Conservation (phyloP, 129 eudicot genomes). For the Helichrysum umbraculigerum region DNA sequence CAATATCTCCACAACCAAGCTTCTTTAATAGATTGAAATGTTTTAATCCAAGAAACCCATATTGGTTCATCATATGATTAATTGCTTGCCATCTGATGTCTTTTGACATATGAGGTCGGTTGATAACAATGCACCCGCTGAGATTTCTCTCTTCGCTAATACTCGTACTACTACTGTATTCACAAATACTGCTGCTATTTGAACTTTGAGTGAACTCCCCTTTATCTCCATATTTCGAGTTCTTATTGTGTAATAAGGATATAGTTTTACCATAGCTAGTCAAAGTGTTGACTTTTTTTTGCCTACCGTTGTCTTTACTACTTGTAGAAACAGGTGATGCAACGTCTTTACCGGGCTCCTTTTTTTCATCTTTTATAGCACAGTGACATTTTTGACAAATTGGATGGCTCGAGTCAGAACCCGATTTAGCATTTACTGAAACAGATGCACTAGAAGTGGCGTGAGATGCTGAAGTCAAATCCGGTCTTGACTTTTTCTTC, state of each 20-base stretch:
- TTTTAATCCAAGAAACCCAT: conserved; percentile 73
- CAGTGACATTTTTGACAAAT: conserved; percentile 89
- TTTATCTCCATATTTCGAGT: conserved; percentile 51
- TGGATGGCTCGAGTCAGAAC: conserved; percentile 35
- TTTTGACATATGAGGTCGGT: conserved; percentile 91
- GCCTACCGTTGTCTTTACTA: conserved; percentile 31
- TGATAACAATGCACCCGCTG: conserved; percentile 61
- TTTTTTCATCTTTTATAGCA: conserved; percentile 43
- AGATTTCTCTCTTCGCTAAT: conserved; percentile 88
- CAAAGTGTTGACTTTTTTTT: conserved; percentile 27
- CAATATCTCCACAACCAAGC: conserved; percentile 96
- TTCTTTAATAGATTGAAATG: conserved; percentile 83
- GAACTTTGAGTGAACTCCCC: conserved; percentile 83
- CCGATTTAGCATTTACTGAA: conserved; percentile 32
- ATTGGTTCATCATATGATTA: conserved; percentile 53
- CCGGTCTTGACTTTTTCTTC: conserved; percentile 59
- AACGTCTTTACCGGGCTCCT: conserved; percentile 40
- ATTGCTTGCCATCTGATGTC: conserved; percentile 85
- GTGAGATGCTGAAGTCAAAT: conserved; percentile 29
- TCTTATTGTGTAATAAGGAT: conserved; percentile 34
- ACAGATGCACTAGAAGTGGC: conserved; percentile 19
- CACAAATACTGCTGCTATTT: conserved; percentile 85
- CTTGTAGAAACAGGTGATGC: conserved; percentile 35
- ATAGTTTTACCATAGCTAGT: conserved; percentile 29
- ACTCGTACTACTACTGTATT: conserved; percentile 80